Conservation (phyloP, 805 yeast genomes). For the Vanderwaltozyma polyspora region DNA sequence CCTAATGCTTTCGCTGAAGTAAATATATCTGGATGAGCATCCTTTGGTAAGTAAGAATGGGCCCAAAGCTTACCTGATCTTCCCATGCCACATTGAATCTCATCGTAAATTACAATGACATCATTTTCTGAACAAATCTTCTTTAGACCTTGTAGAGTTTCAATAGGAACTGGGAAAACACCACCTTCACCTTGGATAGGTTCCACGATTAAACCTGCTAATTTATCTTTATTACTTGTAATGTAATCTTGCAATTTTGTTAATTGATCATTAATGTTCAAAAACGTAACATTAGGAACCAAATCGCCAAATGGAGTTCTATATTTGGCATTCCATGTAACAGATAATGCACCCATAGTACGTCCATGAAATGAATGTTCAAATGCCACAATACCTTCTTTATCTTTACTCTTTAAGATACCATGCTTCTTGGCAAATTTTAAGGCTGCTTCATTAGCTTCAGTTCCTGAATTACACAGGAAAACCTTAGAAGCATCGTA, state of each 20-base stretch:
- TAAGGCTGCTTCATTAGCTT: conserved; percentile 71
- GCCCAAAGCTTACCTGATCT: conserved; percentile 93
- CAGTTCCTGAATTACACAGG: conserved; percentile 64
- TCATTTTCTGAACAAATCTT: conserved; percentile 55
- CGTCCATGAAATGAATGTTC: conserved; percentile 90
- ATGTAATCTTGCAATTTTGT: conserved; percentile 16
- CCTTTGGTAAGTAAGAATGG: conserved; percentile 59
- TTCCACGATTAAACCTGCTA: conserved; percentile 85
- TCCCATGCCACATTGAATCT: conserved; percentile 94
- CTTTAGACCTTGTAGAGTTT: conserved; percentile 56
- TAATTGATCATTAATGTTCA: conserved; percentile 28
- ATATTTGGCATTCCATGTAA: conserved; percentile 87
- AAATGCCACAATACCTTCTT: conserved; percentile 76
- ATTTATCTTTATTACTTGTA: conserved; percentile 28
- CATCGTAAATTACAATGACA: conserved; percentile 80
- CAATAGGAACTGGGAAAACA: conserved; percentile 52
- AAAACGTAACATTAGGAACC: conserved; percentile 67
- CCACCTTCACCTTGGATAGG: conserved; percentile 99
- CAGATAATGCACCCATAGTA: conserved; percentile 84
- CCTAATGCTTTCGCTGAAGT: conserved; percentile 96
- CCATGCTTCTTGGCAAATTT: conserved; percentile 79
- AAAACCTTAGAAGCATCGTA: conserved; percentile 63
- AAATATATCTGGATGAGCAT: conserved; percentile 87
- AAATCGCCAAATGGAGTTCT: conserved; percentile 85
- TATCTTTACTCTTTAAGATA: conserved; percentile 38